Evolutionary conservation across 495 filamentous ascomycete genomes (phyloP).

Genomic region (Tuber microsphaerosporum): DNA sequence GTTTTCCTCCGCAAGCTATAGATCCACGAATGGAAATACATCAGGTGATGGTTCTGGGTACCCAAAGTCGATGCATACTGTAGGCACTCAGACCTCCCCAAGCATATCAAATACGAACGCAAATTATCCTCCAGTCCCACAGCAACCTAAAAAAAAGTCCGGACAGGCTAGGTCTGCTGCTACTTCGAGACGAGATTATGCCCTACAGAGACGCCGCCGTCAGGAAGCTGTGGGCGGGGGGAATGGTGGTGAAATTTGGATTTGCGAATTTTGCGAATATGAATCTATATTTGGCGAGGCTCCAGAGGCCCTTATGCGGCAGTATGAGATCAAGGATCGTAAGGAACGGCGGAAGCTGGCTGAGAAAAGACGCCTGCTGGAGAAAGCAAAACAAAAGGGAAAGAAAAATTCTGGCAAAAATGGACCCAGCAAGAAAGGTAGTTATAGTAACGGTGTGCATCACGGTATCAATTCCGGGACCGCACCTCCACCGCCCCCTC

Average conservation of each 20-base stretch:
- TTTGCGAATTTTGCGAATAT: conserved; percentile 90
- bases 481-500: conserved; percentile 35
- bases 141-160: conserved; percentile 51
- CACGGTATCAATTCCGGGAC: conserved; percentile 15
- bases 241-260: conserved; percentile 74
- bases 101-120: conserved; percentile 36
- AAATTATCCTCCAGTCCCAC: conserved; percentile 43
- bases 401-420: conserved; percentile 63
- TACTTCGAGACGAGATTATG: conserved; percentile 52
- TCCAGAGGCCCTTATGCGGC: conserved; percentile 74
- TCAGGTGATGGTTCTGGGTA: conserved; percentile 19
- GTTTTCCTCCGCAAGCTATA: conserved; percentile 21
- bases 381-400: conserved; percentile 92
- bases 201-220: conserved; percentile 55
- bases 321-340: conserved; percentile 91
- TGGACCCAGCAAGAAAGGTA: conserved; percentile 50
- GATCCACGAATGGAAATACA: conserved; percentile 6
- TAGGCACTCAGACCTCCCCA: conserved; percentile 42
- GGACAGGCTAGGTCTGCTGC: conserved; percentile 44
- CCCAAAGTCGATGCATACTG: conserved; percentile 39
- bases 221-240: conserved; percentile 63
- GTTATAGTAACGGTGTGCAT: conserved; percentile 16
- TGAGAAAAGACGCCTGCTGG: conserved; percentile 74
- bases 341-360: conserved; percentile 71
- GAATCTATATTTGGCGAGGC: conserved; percentile 77